Conservation (phyloP, 169 alveolate species). For the Eimeria sp. region DNA sequence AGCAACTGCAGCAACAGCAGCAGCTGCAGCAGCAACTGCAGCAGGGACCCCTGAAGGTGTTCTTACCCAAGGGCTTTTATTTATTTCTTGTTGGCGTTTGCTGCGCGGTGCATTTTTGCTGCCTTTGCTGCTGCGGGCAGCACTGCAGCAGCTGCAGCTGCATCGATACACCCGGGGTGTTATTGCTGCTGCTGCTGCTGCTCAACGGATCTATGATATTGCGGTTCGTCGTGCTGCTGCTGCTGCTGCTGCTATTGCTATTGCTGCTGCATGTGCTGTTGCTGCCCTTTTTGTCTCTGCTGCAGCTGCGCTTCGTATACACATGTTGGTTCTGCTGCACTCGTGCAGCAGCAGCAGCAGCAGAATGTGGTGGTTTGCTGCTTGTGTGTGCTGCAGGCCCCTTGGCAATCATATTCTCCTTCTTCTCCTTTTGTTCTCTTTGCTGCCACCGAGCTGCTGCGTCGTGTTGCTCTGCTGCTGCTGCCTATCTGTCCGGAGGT, state of each 20-base stretch:
- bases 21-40: slow-evolving; percentile 11
- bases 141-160: slow-evolving; percentile 22
- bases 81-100: slow-evolving; percentile 18
- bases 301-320: not conserved
- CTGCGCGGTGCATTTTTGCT: slow-evolving; percentile 26
- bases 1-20: slow-evolving; percentile 1
- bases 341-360: not conserved
- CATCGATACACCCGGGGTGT: slow-evolving; percentile 30
- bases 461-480: slow-evolving; percentile 16
- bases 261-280: not conserved
- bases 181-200: slow-evolving; percentile 37
- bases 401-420: not conserved
- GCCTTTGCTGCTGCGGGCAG: slow-evolving; percentile 42
- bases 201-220: not conserved
- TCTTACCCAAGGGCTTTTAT: not conserved
- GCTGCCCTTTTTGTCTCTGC: not conserved
- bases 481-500: not conserved
- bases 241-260: not conserved
- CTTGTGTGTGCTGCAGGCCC: slow-evolving; percentile 28
- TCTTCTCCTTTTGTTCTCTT: not conserved
- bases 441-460: slow-evolving; percentile 14
- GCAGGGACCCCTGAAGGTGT: not conserved
- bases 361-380: not conserved
- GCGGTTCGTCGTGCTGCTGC: slow-evolving; percentile 22
- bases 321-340: not conserved